Evolutionary conservation across 2,329 filamentous ascomycete species (phyloP).

Genomic region (Chaetomium sp.): DNA sequence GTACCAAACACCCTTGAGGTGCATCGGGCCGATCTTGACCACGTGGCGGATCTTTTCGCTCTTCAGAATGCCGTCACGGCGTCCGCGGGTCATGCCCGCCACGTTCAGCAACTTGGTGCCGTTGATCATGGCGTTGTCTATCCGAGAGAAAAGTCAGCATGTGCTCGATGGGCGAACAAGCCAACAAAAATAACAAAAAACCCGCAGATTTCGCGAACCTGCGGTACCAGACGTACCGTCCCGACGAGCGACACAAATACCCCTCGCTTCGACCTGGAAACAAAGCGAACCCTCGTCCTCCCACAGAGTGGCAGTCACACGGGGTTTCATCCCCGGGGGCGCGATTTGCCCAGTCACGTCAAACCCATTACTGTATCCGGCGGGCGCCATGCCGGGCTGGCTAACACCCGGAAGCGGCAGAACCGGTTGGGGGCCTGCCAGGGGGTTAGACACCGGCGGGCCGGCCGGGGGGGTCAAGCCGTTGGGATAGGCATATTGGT

Average conservation of each 20-base stretch:
- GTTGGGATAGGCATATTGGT: slow-evolving; percentile 67
- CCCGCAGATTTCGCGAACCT: neutral
- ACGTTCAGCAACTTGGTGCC: slow-evolving; percentile 96
- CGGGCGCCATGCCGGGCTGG: slow-evolving; percentile 43
- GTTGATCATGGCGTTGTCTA: slow-evolving; percentile 99
- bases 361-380: slow-evolving; percentile 51
- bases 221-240: slow-evolving; percentile 57
- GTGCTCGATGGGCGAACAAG: neutral
- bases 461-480: slow-evolving; percentile 70
- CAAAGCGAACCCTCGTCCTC: slow-evolving; percentile 97
- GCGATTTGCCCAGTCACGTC: slow-evolving; percentile 90
- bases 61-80: slow-evolving; percentile 92
- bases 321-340: slow-evolving; percentile 89
- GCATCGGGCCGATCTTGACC: slow-evolving; percentile 98
- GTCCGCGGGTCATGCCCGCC: slow-evolving; percentile 93
- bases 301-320: slow-evolving; percentile 94
- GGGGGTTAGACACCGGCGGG: slow-evolving; percentile 61
- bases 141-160: neutral
- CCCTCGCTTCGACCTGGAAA: slow-evolving; percentile 94
- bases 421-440: slow-evolving; percentile 57
- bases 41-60: slow-evolving; percentile 96
- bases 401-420: slow-evolving; percentile 62
- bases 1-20: slow-evolving; percentile 93
- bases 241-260: slow-evolving; percentile 88
- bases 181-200: neutral